Evolutionary conservation across 208 protist genomes (phyloP).

Genomic region (Trypanosoma congolense): DNA sequence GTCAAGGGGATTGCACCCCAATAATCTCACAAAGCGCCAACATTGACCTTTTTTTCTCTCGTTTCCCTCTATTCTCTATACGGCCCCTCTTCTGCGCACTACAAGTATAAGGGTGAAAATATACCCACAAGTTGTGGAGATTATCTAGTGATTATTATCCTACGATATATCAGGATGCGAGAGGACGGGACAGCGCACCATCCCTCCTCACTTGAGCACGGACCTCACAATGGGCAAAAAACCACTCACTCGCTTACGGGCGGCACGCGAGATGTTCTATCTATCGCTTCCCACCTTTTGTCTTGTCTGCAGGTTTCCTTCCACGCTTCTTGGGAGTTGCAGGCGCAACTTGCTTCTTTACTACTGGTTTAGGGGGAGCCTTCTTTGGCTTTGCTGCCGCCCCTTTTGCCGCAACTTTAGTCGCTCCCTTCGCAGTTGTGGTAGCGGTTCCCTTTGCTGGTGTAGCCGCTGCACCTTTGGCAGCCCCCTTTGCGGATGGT

Average conservation of each 20-base stretch:
- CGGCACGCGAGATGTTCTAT: not conserved
- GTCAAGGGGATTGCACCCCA: too few species aligned
- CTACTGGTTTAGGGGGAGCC: conserved; percentile 15
- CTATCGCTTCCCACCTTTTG: conserved; percentile 2
- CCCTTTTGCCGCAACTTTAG: conserved; percentile 18
- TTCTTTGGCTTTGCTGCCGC: conserved; percentile 23
- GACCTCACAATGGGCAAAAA: too few species aligned
- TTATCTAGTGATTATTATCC: too few species aligned
- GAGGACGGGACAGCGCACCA: too few species aligned
- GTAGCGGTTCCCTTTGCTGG: not conserved
- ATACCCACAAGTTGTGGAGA: too few species aligned
- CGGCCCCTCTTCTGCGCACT: too few species aligned
- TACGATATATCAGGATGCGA: too few species aligned
- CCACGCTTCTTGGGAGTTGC: conserved; percentile 1
- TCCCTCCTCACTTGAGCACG: too few species aligned
- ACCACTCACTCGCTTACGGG: not conserved
- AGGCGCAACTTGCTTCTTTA: conserved; percentile 34
- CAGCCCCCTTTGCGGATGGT: conserved; percentile 1
- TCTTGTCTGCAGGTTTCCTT: conserved; percentile 5
- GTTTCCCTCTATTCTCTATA: too few species aligned
- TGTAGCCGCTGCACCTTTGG: conserved; percentile 3
- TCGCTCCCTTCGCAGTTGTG: not conserved
- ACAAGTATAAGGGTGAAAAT: too few species aligned
- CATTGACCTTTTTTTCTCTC: too few species aligned
- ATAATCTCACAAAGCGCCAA: too few species aligned